Evolutionary conservation across 768 basidiomycete genomes (phyloP), one percentile per base, ranked within the genome.

Genomic region (Termitomyces bulborhizus): DNA sequence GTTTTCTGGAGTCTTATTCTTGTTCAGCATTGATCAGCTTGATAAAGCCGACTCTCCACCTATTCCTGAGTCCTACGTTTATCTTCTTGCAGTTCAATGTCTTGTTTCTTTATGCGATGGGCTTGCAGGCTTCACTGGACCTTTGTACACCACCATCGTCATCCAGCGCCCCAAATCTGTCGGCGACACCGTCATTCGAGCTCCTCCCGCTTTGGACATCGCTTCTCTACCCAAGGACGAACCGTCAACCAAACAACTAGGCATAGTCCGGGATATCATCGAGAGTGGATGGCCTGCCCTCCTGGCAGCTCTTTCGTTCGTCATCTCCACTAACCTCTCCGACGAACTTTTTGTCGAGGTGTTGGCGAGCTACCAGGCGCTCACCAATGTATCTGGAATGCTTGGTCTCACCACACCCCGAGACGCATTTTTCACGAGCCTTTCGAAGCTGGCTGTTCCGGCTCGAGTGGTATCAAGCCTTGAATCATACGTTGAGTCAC

Each of bases 21-120:
- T 16, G 26, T 39, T 4, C 62, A 97, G 95, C 67, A 98, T 99
- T 62, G 96, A 99, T 67, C 97, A 98, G 68, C 82, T 98, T 12
- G 96, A 99, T 73, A 99, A 99, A 69, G 89, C 93, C 0, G 97
- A 99, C 62, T 84, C 94, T 0, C 97, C 97, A 0, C 77, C 84
- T 0, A 94, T 98, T 51, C 96, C 97, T 0, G 97, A 99, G 56
- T 79, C 89, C 3, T 98, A 99, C 66, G 81, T 96, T 59, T 96
- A 95, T 65, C 86, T 99, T 7, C 81, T 99, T 1, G 91, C 85
- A 0, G 80, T 97, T 0, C 94, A 98, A 63, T 94, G 89, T 63
- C 77, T 98, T 8, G 80, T 88, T 29, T 85, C 90, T 0, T 73
- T 99, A 2, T 92, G 88, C 57, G 92, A 94, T 62, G 94, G 93